A percentile compares a stretch with the other conserved stretches of the same genome.
Conservation (phyloP, 2,329 filamentous ascomycete genomes). For the Talaromyces sp. region DNA sequence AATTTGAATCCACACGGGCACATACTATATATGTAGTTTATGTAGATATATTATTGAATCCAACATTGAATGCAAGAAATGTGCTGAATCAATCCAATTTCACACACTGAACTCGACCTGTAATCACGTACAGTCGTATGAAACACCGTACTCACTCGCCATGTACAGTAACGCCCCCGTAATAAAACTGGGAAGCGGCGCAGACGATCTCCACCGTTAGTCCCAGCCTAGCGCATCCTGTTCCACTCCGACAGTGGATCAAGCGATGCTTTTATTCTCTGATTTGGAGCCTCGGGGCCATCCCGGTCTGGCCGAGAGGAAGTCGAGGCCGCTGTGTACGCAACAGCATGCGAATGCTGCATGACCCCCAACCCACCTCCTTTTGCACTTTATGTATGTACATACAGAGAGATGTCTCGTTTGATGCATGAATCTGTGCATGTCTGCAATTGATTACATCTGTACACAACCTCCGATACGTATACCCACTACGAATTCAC, state of each 20-base stretch:
- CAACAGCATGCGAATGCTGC: neutral
- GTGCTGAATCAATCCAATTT: neutral
- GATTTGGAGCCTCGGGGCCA: conserved; percentile 21
- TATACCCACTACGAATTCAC: no score
- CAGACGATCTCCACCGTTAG: conserved; percentile 22
- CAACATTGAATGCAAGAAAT: neutral
- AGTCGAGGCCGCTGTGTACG: conserved; percentile 7
- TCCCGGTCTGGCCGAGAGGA: conserved; percentile 12
- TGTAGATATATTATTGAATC: neutral
- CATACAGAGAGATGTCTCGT: neutral
- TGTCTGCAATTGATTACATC: neutral
- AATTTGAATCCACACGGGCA: no score
- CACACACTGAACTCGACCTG: neutral
- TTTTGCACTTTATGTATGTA: no score
- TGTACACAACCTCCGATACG: no score
- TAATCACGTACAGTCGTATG: neutral
- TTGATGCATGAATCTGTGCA: neutral
- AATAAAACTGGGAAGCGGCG: conserved; percentile 2
- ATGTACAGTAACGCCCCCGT: conserved; percentile 9
- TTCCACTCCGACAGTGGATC: conserved; percentile 24
- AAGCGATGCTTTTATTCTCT: conserved; percentile 19
- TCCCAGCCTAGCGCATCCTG: conserved; percentile 16
- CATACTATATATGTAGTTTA: no score
- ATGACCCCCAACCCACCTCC: neutral
- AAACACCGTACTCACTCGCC: conserved; percentile 6